Base-by-base conservation (phyloP, 192 early-diverging fungal genomes). In the Backusella sp. region DNA sequence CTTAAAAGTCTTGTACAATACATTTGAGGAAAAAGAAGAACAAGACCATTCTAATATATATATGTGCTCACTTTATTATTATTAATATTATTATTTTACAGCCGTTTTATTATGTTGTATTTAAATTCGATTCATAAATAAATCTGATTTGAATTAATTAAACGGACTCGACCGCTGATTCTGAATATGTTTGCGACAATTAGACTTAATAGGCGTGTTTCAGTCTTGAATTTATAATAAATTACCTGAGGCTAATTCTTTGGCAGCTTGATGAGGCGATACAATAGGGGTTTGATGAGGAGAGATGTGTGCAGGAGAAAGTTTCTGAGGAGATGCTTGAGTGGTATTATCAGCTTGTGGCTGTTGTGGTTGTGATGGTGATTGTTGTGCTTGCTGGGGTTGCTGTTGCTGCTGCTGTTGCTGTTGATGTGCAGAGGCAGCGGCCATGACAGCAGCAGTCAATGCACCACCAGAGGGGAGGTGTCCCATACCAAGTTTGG, bases 401-500 rank as follows among this genome's bases (percentile, higher is more conserved):
- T 69, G 67, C 37, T 21, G 17, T 36, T 19, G n/a, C 35, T 70
- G 68, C 14, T 79, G 73, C 12, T 73, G 72, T 26, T 78, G 59
- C 32, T 78, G 77, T 3, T 78, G 77, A 52, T 78, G 72, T 23
- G 69, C 46, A 39, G 72, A 53, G n/a, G 77, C 77, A 44, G 72
- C 72, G 4, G 72, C 72, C 44, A 78, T 52, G 7, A 74, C 77
- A 34, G 77, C 72, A 41, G 77, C 77, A 11, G 77, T 79, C 5
- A 77, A 39, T 6, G 73, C 77, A 26, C 72, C 35, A 41, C 28
- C 49, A 7, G 75, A 35, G 15, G 75, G 44, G 4, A 76, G 62
- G 23, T 80, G 75, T 8, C 72, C 82, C 76, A 92, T 83, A 17
- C 86, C 86, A 42, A 93, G 79, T 73, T 91, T 93, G n/a, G 88